Base-by-base conservation (phyloP, 768 basidiomycete species). In the Lactarius sanguifluus region DNA sequence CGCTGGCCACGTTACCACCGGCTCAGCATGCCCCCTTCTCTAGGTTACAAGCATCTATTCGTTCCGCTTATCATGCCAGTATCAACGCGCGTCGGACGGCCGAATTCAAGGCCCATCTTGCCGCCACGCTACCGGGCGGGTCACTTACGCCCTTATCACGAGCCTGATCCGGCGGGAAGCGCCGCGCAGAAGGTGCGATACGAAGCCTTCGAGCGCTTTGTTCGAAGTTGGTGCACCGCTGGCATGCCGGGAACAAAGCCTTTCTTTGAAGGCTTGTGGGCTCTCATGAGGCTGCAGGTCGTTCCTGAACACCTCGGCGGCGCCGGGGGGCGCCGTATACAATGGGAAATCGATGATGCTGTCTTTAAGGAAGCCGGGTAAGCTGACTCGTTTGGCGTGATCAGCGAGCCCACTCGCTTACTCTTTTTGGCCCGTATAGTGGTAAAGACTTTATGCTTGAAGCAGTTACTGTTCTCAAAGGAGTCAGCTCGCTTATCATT, bases 371-470 rank as follows among this genome's bases (percentile, higher is more conserved):
- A 96, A 78, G 86, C 93, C 69, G 94, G 91, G 94, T 94, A 81
- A 81, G 94, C 85, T 38, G 38, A 45, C 60, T 66, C 23, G 65
- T 58, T 73, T 64, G 54, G 55, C 61, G 36, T 28, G 28, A 43
- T 69, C 64, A 56, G 64, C 63, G 62, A 55, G 65, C 40, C 54
- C 71, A 69, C 43, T 73, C 66, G 66, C 50, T 64, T 66, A 59
- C 66, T 65, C 58, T 41, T 58, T 47, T 68, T 62, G 72, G 61
- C 64, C 71, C 69, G 61, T 69, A 64, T 76, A 96, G 94, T 73
- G 94, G 94, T 66, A 91, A 92, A 77, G 91, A 94, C 71, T 96
- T 96, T 76, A 95, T 95, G 93, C 81, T 91, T 59, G 94, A 96
- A 77, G 92, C 92, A 12, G 87, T 96, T 64, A 87, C 92, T 71